phyloP scores from a whole-genome alignment of 805 yeast genomes.

The Lipomyces sp. region DNA sequence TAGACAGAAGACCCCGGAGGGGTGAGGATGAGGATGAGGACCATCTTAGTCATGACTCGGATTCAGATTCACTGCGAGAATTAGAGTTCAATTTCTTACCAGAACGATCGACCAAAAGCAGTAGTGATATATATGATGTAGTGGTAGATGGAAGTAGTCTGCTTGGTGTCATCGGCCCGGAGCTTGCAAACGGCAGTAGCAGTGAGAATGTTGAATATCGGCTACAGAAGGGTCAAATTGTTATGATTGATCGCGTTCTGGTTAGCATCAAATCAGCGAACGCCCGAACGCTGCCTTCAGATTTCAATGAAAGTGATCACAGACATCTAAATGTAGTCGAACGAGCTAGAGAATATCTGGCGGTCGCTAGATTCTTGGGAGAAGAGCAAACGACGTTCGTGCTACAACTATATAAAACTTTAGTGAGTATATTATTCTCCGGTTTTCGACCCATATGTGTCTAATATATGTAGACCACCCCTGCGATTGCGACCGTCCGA shows the following conservation, averaged over 20 bases:
- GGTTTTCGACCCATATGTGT: neutral
- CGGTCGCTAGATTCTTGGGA: constrained; percentile 71
- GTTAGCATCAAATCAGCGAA: constrained; percentile 59
- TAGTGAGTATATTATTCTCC: constrained; percentile 14
- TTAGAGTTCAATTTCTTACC: constrained; percentile 25
- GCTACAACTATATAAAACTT: constrained; percentile 64
- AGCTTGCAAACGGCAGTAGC: constrained; percentile 16
- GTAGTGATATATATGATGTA: constrained; percentile 14
- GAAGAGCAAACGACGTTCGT: constrained; percentile 56
- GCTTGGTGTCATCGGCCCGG: constrained; percentile 25
- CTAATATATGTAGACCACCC: constrained; percentile 25
- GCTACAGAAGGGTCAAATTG: constrained; percentile 58
- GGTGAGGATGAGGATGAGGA: constrained; percentile 12
- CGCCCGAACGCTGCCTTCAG: constrained; percentile 43
- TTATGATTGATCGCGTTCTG: constrained; percentile 70
- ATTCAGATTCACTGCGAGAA: constrained; percentile 23
- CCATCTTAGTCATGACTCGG: constrained; percentile 22
- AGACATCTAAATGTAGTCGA: constrained; percentile 63
- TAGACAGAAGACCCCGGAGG: neutral
- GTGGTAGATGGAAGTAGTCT: constrained; percentile 25
- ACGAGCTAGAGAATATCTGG: constrained; percentile 79
- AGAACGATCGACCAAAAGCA: constrained; percentile 6
- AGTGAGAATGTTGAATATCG: constrained; percentile 6
- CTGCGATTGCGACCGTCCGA: constrained; percentile 36
- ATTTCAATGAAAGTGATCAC: constrained; percentile 56